phyloP scores from a whole-genome alignment of 2,329 filamentous ascomycete species.

The Ceratocystis smalleyi region DNA sequence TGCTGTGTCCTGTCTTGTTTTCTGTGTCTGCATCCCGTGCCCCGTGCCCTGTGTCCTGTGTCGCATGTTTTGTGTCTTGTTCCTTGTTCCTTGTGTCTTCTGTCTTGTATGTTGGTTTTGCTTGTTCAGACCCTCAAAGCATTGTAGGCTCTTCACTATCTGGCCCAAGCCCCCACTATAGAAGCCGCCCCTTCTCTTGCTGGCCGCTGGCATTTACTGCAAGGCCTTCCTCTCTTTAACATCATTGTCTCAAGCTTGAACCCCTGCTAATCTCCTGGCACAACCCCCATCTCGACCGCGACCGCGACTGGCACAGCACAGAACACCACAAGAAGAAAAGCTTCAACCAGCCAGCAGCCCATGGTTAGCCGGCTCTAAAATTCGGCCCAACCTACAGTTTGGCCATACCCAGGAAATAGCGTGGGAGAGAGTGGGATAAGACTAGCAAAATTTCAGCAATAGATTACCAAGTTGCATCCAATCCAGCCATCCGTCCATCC shows the following conservation, averaged over 20 bases:
- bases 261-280: not conserved
- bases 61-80: not conserved
- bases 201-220: not conserved
- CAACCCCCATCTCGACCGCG: not conserved
- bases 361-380: not conserved
- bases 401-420: not conserved
- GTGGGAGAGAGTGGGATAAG: too few species aligned
- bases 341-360: not conserved
- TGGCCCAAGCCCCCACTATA: not conserved
- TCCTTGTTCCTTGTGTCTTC: not conserved
- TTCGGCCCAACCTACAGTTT: not conserved
- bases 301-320: not conserved
- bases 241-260: not conserved
- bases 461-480: not conserved
- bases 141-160: not conserved
- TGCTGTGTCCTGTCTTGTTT: too few species aligned
- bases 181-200: not conserved
- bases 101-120: not conserved
- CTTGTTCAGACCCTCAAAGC: not conserved
- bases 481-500: not conserved
- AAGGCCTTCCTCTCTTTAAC: not conserved
- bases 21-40: too few species aligned
- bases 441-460: too few species aligned
- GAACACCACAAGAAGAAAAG: not conserved
- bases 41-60: not conserved